Percentiles rank a stretch among this genome's conserved stretches.
Evolutionary conservation across 1,139 yeast genomes (phyloP).

Genomic region (Debaryomycetaceae sp.): DNA sequence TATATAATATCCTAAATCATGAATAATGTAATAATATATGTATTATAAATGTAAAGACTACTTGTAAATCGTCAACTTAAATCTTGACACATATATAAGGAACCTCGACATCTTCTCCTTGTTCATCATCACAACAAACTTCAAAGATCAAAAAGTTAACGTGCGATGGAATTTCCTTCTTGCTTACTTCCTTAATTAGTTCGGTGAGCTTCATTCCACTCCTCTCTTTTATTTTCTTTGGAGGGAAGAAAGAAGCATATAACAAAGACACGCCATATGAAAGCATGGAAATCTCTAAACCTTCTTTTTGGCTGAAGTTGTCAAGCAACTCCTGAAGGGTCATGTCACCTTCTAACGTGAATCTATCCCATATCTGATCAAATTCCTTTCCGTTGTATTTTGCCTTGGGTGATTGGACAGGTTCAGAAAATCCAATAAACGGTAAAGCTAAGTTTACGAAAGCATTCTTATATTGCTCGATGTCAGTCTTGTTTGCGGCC

Average conservation of each 20-base stretch:
- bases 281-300: slow-evolving; percentile 84
- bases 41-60: background rate
- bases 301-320: slow-evolving; percentile 75
- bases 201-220: slow-evolving; percentile 63
- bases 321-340: slow-evolving; percentile 75
- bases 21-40: background rate
- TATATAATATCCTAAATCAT: slow-evolving; percentile 9
- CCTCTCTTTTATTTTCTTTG: slow-evolving; percentile 82
- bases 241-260: slow-evolving; percentile 92
- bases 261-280: slow-evolving; percentile 87
- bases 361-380: slow-evolving; percentile 95
- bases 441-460: slow-evolving; percentile 93
- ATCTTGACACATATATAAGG: slow-evolving; percentile 71
- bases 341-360: slow-evolving; percentile 73
- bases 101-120: slow-evolving; percentile 94
- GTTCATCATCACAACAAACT: slow-evolving; percentile 85
- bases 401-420: slow-evolving; percentile 79
- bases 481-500: slow-evolving; percentile 63
- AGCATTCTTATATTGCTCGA: slow-evolving; percentile 92
- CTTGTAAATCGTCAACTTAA: slow-evolving; percentile 4
- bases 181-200: slow-evolving; percentile 76
- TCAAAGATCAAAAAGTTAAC: slow-evolving; percentile 79
- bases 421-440: slow-evolving; percentile 95
- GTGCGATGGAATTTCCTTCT: slow-evolving; percentile 76
- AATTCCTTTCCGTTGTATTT: slow-evolving; percentile 76